Evolutionary conservation across 83 land plant species (phyloP).

Genomic region (Picea abies): DNA sequence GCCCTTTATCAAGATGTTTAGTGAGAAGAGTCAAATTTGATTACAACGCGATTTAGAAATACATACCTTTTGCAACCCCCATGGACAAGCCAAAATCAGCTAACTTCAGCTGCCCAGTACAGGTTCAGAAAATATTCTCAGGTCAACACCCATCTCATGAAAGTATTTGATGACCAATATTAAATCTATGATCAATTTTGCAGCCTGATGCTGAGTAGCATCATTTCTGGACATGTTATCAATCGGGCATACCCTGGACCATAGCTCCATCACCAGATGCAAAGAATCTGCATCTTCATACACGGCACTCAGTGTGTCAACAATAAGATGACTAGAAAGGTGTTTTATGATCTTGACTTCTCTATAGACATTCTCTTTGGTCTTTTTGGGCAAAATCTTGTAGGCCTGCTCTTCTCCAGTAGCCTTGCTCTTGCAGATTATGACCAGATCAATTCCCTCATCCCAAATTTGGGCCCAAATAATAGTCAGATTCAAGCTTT

Average conservation of each 20-base stretch:
- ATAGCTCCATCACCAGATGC: slow-evolving; percentile 76
- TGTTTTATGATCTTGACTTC: slow-evolving; percentile 86
- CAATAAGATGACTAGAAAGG: slow-evolving; percentile 58
- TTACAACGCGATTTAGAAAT: background rate
- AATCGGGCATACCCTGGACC: slow-evolving; percentile 57
- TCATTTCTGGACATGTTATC: slow-evolving; percentile 51
- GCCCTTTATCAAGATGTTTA: too few species aligned
- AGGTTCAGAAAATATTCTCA: slow-evolving; percentile 56
- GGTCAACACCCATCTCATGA: slow-evolving; percentile 86
- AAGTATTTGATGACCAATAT: slow-evolving; percentile 56
- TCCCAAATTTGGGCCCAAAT: slow-evolving; percentile 42
- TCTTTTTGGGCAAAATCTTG: slow-evolving; percentile 52
- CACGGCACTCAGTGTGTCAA: slow-evolving; percentile 62
- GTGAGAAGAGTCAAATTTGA: too few species aligned
- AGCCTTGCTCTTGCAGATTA: slow-evolving; percentile 36
- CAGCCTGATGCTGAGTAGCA: slow-evolving; percentile 46
- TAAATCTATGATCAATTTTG: slow-evolving; percentile 51
- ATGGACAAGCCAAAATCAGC: slow-evolving; percentile 76
- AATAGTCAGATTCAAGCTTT: slow-evolving; percentile 61
- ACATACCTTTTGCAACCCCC: slow-evolving; percentile 52
- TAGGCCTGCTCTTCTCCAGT: slow-evolving; percentile 60
- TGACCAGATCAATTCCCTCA: slow-evolving; percentile 64
- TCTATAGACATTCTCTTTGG: slow-evolving; percentile 56
- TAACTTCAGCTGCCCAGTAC: slow-evolving; percentile 60
- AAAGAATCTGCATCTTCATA: slow-evolving; percentile 62